These are phyloP conservation scores for Radiomyces spectabilis DNA, from an alignment of 192 early-diverging fungal genomes.

Conservation along the genomic window DNA sequence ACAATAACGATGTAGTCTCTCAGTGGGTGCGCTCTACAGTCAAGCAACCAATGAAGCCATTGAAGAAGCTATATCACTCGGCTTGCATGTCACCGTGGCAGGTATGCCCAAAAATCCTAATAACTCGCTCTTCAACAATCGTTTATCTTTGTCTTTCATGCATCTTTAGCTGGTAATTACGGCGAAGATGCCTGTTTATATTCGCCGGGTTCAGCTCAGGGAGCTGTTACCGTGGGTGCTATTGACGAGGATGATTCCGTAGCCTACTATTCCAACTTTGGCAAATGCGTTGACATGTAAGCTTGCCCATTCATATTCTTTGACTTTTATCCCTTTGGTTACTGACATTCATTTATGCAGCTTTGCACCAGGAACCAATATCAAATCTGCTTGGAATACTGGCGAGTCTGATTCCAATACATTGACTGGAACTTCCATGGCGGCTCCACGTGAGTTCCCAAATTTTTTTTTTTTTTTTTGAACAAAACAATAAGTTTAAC, in stretches of 20 bases:
- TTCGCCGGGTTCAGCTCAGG: slow-evolving; percentile 46
- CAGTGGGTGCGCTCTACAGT: slow-evolving; percentile 41
- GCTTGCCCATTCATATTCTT: neutral
- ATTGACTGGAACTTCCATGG: slow-evolving; percentile 77
- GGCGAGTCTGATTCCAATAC: slow-evolving; percentile 44
- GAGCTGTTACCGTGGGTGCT: slow-evolving; percentile 52
- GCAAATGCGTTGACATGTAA: slow-evolving; percentile 47
- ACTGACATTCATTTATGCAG: neutral
- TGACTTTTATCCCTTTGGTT: neutral
- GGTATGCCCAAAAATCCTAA: too few species aligned
- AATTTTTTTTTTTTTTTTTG: neutral
- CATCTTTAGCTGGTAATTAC: slow-evolving; percentile 44
- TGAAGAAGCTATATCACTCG: slow-evolving; percentile 36
- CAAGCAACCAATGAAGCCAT: slow-evolving; percentile 41
- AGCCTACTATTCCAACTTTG: slow-evolving; percentile 48
- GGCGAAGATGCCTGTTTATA: slow-evolving; percentile 47
- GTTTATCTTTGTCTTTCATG: neutral
- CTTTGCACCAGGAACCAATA: slow-evolving; percentile 42
- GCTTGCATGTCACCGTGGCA: slow-evolving; percentile 45
- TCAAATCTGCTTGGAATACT: slow-evolving; percentile 53
- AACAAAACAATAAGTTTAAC: neutral
- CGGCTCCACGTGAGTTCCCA: slow-evolving; percentile 57
- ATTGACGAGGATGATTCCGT: slow-evolving; percentile 51
- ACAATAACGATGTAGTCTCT: slow-evolving; percentile 28
- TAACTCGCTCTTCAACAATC: neutral